Conservation (phyloP, 2,329 filamentous ascomycete species). For the Coniochaeta sp. region DNA sequence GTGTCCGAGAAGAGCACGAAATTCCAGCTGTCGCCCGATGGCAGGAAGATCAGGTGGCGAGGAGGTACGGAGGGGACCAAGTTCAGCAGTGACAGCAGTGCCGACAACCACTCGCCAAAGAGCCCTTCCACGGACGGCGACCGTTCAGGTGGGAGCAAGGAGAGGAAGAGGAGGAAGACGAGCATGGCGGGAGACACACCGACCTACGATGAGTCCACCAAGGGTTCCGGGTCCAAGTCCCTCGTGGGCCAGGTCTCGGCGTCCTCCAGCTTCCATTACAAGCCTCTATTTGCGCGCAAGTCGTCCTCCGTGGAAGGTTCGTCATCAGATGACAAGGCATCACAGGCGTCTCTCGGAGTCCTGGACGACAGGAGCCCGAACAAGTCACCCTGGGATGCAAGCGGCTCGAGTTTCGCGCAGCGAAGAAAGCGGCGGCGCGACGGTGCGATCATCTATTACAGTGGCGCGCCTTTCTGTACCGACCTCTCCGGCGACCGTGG, state of each 20-base stretch:
- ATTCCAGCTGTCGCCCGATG: conserved; percentile 71
- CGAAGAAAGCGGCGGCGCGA: conserved; percentile 48
- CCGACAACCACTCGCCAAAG: conserved; percentile 34
- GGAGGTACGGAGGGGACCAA: conserved; percentile 59
- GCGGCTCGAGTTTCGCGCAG: conserved; percentile 38
- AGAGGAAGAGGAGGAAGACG: conserved; percentile 38
- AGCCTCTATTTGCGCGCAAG: conserved; percentile 51
- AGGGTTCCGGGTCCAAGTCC: conserved; percentile 27
- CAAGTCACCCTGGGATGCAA: conserved; percentile 35
- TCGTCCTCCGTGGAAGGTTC: conserved; percentile 39
- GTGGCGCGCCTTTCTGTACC: conserved; percentile 69
- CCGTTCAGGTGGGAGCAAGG: conserved; percentile 29
- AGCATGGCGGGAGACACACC: conserved; percentile 24
- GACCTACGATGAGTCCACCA: conserved; percentile 14
- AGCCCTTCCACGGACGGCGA: conserved; percentile 40
- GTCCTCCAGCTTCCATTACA: conserved; percentile 53
- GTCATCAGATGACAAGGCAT: conserved; percentile 34
- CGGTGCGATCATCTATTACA: conserved; percentile 79
- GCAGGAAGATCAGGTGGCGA: conserved; percentile 72
- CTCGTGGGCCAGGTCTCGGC: conserved; percentile 28
- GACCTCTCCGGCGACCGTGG: conserved; percentile 65
- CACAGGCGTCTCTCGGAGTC: conserved; percentile 33
- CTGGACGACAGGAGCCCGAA: conserved; percentile 39
- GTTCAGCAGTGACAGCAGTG: conserved; percentile 57
- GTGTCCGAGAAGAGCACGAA: conserved; percentile 63